phyloP scores from a whole-genome alignment of 495 filamentous ascomycete species.

The Baudoinia panamericana region DNA sequence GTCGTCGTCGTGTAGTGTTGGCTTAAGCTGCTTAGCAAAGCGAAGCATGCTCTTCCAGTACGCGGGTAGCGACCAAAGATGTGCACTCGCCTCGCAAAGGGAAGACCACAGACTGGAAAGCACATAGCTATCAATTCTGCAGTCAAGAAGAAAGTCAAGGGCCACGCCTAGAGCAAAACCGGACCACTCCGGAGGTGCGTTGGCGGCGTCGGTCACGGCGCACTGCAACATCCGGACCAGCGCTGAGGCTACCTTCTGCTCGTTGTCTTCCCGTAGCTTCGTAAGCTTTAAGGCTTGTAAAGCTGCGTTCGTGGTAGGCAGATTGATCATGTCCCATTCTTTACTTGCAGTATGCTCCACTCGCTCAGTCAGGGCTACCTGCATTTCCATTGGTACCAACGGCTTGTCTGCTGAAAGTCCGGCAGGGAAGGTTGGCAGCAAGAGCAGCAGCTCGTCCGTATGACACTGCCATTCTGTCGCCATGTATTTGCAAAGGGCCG shows the following conservation, averaged over 20 bases:
- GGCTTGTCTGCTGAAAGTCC: too few species aligned
- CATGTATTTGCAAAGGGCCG: slow-evolving; percentile 73
- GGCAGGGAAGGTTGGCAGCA: too few species aligned
- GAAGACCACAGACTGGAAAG: slow-evolving; percentile 1
- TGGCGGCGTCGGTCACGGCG: too few species aligned
- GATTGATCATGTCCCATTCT: too few species aligned
- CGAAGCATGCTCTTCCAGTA: slow-evolving; percentile 12
- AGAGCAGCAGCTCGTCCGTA: slow-evolving; percentile 55
- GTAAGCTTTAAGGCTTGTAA: not conserved
- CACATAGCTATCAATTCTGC: not conserved
- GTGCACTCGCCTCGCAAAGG: slow-evolving; percentile 1
- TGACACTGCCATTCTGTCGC: slow-evolving; percentile 43
- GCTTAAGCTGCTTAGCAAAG: not conserved
- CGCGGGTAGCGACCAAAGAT: not conserved
- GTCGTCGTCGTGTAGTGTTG: not conserved
- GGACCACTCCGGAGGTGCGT: too few species aligned
- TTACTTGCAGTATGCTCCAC: too few species aligned
- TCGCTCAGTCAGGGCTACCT: too few species aligned
- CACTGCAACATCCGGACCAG: too few species aligned
- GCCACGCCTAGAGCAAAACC: not conserved
- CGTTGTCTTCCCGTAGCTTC: too few species aligned
- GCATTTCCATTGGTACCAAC: too few species aligned
- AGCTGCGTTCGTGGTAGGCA: too few species aligned
- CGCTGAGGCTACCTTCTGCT: too few species aligned
- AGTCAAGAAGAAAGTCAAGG: not conserved